Base-by-base conservation (phyloP, 805 yeast species). In the Metschnikowia lunata region DNA sequence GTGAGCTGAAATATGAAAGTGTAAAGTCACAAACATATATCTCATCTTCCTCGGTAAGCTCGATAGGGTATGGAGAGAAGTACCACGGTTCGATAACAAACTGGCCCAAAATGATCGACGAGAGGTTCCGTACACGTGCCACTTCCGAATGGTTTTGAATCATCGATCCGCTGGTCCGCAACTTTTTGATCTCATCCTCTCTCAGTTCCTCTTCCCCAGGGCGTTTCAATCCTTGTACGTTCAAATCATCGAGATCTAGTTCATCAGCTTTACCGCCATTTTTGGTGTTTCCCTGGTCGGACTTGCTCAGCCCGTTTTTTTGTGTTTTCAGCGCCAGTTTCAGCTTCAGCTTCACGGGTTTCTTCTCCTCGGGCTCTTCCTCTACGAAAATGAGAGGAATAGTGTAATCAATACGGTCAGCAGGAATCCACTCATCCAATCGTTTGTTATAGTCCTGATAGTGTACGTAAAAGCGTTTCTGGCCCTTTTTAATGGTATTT, bases 71-170 rank as follows among this genome's bases (percentile, higher is more conserved):
- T 1, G 99, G 98, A 1, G 96, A 86, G 59, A 93, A 93, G 66
- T 93, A 93, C 99, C 99, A 93, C 2, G 99, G 99, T 62, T 93
- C 99, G 42, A 93, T 88, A 54, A 86, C 85, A 63, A 82, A 88
- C 50, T 84, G 85, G 1, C 99, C 99, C 67, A 93, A 80, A 4
- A 88, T 83, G 6, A 93, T 79, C 43, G 79, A 76, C 37, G 78
- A 73, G 50, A 93, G 73, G 60, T 93, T 93, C 54, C 98, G 77
- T 37, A 93, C 97, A 44, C 93, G 75, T 0, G 98, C 89, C 23
- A 91, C 86, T 59, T 91, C 98, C 49, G 83, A 84, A 47, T 77
- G 74, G 55, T 76, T 78, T 65, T 93, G 99, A 9, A 93, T 86
- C 98, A 93, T 93, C 0, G 98, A 90, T 2, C 99, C 99, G n/a